Conservation (phyloP, 2,329 filamentous ascomycete species). For the Dichotomopilus funicola region DNA sequence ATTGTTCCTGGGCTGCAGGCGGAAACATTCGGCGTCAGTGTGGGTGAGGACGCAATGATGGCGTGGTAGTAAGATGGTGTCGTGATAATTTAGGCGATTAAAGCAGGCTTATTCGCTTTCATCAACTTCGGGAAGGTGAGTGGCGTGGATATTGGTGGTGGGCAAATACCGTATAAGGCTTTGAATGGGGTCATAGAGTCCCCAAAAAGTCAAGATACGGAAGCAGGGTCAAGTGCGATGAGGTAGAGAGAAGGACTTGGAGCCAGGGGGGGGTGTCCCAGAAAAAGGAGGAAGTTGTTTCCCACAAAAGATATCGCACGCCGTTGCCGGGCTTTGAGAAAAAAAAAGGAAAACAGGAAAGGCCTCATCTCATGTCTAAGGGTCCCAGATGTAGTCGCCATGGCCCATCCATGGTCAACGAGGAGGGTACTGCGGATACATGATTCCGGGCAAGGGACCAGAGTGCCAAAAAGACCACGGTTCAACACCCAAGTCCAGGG, state of each 20-base stretch:
- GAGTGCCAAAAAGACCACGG: slow-evolving; percentile 16
- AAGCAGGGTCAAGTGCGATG: neutral
- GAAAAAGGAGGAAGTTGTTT: too few species aligned
- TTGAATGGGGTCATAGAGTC: neutral
- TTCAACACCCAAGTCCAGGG: slow-evolving; percentile 17
- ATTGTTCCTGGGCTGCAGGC: neutral
- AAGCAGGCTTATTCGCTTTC: slow-evolving; percentile 21
- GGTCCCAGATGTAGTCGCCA: slow-evolving; percentile 1
- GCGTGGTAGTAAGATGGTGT: slow-evolving; percentile 14
- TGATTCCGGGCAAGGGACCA: slow-evolving; percentile 8
- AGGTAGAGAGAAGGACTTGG: too few species aligned
- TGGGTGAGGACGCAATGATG: slow-evolving; percentile 1
- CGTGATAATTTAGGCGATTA: slow-evolving; percentile 25
- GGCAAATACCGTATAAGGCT: neutral
- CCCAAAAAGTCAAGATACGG: neutral
- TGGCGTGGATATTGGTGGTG: slow-evolving; percentile 13
- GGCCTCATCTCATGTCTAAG: neutral
- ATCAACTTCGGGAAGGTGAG: slow-evolving; percentile 19
- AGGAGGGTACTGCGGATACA: slow-evolving; percentile 6
- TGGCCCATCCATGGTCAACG: neutral
- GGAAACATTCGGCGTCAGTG: neutral
- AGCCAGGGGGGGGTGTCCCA: too few species aligned
- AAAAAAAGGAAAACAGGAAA: slow-evolving; percentile 8
- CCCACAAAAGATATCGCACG: neutral
- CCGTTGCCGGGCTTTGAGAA: slow-evolving; percentile 5